Percentiles rank a stretch among this genome's conserved stretches.
Evolutionary conservation across 352 stramenopile species (phyloP).

Genomic region (Plasmopara viticola): DNA sequence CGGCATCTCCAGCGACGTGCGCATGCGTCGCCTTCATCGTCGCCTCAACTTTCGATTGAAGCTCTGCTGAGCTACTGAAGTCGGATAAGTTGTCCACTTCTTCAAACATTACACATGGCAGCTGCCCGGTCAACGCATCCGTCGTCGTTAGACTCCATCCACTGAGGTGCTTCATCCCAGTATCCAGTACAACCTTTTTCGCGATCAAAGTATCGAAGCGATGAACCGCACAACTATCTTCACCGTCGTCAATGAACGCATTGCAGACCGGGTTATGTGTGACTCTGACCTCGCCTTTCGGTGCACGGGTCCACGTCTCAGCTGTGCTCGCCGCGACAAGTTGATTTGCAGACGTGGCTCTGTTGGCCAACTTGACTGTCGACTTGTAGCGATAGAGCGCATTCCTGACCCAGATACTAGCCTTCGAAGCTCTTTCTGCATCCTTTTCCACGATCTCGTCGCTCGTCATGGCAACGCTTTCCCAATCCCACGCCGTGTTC

Average conservation of each 20-base stretch:
- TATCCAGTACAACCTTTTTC: not conserved
- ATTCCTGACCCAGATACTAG: constrained; percentile 19
- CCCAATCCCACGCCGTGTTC: constrained; percentile 2
- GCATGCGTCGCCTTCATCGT: not conserved
- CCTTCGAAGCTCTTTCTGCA: not conserved
- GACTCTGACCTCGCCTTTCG: constrained; percentile 9
- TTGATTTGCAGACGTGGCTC: not conserved
- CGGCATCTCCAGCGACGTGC: constrained; percentile 1
- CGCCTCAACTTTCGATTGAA: constrained; percentile 4
- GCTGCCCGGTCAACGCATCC: not conserved
- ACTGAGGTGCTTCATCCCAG: constrained; percentile 1
- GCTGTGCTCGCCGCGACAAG: not conserved
- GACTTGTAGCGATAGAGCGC: constrained; percentile 10
- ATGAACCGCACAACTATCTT: constrained; percentile 25
- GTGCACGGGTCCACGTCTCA: constrained; percentile 19
- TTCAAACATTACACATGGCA: constrained; percentile 2
- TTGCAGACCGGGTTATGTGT: constrained; percentile 15
- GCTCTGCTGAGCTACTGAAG: constrained; percentile 11
- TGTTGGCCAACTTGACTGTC: not conserved
- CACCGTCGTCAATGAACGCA: not conserved
- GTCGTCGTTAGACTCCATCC: constrained; percentile 1
- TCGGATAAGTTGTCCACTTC: constrained; percentile 3
- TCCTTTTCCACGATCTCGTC: not conserved
- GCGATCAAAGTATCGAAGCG: constrained; percentile 8
- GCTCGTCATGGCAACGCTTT: constrained; percentile 2